Evolutionary conservation across 257 asterid genomes (phyloP), one percentile per base, ranked within the genome.

Genomic region (Jaltomata sinuosa): DNA sequence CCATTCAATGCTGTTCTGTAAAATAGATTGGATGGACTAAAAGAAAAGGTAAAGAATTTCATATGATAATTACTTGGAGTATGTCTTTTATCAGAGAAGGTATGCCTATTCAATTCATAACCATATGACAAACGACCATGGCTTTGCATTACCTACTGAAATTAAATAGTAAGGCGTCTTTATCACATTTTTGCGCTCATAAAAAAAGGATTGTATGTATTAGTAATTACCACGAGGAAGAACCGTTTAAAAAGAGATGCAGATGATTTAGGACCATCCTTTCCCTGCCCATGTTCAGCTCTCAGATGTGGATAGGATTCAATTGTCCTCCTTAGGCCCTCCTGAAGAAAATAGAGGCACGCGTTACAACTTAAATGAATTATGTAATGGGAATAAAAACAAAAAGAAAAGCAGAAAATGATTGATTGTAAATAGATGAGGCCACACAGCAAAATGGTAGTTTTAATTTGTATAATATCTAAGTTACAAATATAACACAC

Each of bases 311-410:
- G 88, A 89, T 93, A 95, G 40, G 97, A 94, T 62, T 93, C 97
- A 77, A 97, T 89, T 64, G 99, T 97, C 88, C 90, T 91, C 86
- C 89, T 91, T 85, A 97, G 88, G 84, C 97, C 98, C 90, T 97
- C 99, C 99, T 97, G 92, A 82, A 89, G 83, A 87, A 62, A 78
- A 69, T 8, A 40, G 88, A 77, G 77, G n/a, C 42, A 57, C 47
- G 5, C 42, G 16, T 76, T 76, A 76, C 16, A 76, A 25, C 81
- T 47, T 14, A 16, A 18, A 27, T 29, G 18, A 76, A 47, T 76
- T 47, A 76, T 76, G 81, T 8, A 16, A 47, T 27, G 42, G 47
- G 61, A 47, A 49, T 47, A 76, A 76, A 76, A 76, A 8, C 81
- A 76, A 76, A 47, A 49, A 76, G 15, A 27, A 47, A 7, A 31